Base-by-base conservation (phyloP, 2,329 filamentous ascomycete species). In the Epichloe aotearoae region DNA sequence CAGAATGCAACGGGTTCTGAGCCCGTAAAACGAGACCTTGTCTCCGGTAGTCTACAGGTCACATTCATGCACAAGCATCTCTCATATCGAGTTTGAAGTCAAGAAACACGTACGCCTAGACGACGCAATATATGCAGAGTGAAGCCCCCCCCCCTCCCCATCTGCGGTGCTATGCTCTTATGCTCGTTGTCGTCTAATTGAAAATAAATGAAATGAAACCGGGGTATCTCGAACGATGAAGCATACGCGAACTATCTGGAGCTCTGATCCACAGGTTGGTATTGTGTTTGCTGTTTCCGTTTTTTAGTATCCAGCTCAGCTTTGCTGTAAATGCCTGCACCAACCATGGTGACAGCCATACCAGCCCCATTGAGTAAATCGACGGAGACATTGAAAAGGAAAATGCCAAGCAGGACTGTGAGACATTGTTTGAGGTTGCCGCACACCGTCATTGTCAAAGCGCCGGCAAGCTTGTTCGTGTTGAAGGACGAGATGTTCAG, bases 401-500 rank as follows among this genome's bases (percentile, higher is more conserved):
- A 63, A 40, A 79, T 75, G 44, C 75, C 76, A 33, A 79, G 64
- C 37, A 75, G 62, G 12, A 80, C 75, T 1, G 76, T 79, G 42
- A 79, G 61, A 54, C 73, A 75, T 60, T 79, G 76, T 66, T 80
- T 80, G 52, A 80, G 64, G 58, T 80, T 80, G 50, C 74, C 76
- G 53, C 75, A 77, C 5, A 80, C 75, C 6, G 75, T 77, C 73
- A 80, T 79, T 38, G 76, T 80, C 50, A 80, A 62, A 17, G 76
- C 76, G 49, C 77, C 76, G 5, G 75, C 73, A 38, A 75, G 65
- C 64, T 77, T 77, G 63, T 80, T 80, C 49, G 77, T 76, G 52
- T 73, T 72, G 62, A 80, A 79, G 4, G 73, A 77, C 36, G 75
- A 72, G 41, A 79, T 70, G 58, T 80, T 80, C 52, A 79, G 71